Conservation (phyloP, 768 basidiomycete genomes). For the Russula lepida region DNA sequence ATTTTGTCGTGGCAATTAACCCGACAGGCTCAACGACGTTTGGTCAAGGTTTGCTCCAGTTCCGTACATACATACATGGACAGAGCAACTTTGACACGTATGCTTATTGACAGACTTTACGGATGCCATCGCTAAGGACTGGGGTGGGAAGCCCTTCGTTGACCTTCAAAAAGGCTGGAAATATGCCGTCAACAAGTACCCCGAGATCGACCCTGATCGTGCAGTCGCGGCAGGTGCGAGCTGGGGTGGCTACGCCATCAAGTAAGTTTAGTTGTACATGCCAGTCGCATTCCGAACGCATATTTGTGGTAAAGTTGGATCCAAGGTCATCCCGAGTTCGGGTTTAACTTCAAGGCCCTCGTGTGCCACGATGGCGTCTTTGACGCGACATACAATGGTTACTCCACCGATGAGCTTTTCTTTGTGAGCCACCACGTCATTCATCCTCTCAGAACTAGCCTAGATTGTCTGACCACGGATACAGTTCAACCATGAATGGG, state of each 20-base stretch:
- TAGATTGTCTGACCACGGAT: neutral
- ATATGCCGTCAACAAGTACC: constrained; percentile 53
- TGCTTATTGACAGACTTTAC: constrained; percentile 48
- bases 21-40: constrained; percentile 93
- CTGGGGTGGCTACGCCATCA: constrained; percentile 86
- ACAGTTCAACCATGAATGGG: constrained; percentile 84
- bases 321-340: constrained; percentile 85
- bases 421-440: constrained; percentile 49
- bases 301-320: constrained; percentile 61
- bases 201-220: constrained; percentile 52
- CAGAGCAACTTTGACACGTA: neutral
- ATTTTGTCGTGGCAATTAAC: constrained; percentile 81
- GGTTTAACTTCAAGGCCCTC: constrained; percentile 85
- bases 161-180: constrained; percentile 74
- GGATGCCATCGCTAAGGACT: constrained; percentile 71
- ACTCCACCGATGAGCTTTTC: constrained; percentile 85
- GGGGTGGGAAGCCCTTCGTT: constrained; percentile 81
- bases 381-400: constrained; percentile 72
- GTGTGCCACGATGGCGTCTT: constrained; percentile 93
- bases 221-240: constrained; percentile 73
- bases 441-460: neutral
- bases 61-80: neutral
- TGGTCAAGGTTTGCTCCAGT: constrained; percentile 53
- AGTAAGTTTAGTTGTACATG: constrained; percentile 37
- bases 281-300: neutral